Percentiles rank a stretch among this genome's conserved stretches.
Evolutionary conservation across 2,329 filamentous ascomycete genomes (phyloP).

Genomic region (Aspergillus transmontanensis): DNA sequence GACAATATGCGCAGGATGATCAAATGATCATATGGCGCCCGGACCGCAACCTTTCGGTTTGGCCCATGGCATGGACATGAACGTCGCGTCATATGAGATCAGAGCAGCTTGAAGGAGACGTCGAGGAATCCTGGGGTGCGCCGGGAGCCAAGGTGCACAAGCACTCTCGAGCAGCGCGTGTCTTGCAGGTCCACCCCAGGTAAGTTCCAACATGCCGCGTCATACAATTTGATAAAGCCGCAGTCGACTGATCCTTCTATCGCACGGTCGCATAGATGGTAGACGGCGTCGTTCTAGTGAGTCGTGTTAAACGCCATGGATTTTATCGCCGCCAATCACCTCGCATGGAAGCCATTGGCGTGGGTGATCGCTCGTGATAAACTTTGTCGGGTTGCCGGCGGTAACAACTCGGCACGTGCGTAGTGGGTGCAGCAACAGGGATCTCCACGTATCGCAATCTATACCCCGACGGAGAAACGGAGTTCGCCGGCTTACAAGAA

Average conservation of each 20-base stretch:
- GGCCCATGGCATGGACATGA: neutral
- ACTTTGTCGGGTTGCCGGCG: slow-evolving; percentile 18
- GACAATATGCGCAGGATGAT: too few relatives aligned
- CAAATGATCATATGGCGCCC: neutral
- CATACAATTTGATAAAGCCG: neutral
- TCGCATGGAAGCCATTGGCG: neutral
- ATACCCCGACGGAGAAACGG: slow-evolving; percentile 11
- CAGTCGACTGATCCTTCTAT: neutral
- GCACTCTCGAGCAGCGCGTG: neutral
- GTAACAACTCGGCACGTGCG: slow-evolving; percentile 9
- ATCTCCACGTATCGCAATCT: slow-evolving; percentile 12
- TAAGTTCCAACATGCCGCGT: neutral
- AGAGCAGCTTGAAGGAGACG: neutral
- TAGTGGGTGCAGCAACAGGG: slow-evolving; percentile 18
- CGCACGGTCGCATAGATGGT: neutral
- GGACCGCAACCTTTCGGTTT: neutral
- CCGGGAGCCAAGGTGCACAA: neutral
- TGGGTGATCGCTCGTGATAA: slow-evolving; percentile 4
- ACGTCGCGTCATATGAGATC: neutral
- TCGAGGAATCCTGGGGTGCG: neutral
- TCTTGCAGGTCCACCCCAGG: neutral
- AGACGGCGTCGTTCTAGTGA: neutral
- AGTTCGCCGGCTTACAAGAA: slow-evolving; percentile 43
- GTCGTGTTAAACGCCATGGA: neutral
- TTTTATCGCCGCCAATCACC: slow-evolving; percentile 4